Evolutionary conservation across 2,329 filamentous ascomycete species (phyloP).

Genomic region (Bretziella fagacearum): DNA sequence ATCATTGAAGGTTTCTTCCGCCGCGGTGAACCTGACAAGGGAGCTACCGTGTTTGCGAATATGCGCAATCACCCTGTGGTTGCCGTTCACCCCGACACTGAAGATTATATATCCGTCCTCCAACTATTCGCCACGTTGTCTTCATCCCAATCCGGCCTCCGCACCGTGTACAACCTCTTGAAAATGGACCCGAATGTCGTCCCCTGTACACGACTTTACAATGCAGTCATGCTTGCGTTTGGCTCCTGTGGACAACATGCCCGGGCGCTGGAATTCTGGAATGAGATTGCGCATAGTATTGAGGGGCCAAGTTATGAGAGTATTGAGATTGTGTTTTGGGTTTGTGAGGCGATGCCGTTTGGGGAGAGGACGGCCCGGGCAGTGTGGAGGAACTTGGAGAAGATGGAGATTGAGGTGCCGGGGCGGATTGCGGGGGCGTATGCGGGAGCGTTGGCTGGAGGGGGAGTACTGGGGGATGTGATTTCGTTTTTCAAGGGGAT

Average conservation of each 20-base stretch:
- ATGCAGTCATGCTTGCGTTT: constrained; percentile 77
- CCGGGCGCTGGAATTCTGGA: constrained; percentile 64
- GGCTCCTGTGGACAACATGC: constrained; percentile 47
- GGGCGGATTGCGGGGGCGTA: constrained; percentile 59
- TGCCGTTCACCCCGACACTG: constrained; percentile 46
- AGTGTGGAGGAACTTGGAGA: constrained; percentile 54
- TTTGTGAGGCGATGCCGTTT: constrained; percentile 47
- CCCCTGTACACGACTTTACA: constrained; percentile 58
- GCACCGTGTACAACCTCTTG: constrained; percentile 76
- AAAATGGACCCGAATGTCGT: constrained; percentile 79
- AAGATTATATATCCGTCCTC: constrained; percentile 65
- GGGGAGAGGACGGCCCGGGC: constrained; percentile 43
- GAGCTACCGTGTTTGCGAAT: constrained; percentile 70
- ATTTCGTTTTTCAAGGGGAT: constrained; percentile 49
- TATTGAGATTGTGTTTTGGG: constrained; percentile 63
- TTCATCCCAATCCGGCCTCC: constrained; percentile 41
- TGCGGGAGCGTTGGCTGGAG: constrained; percentile 55
- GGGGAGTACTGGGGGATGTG: constrained; percentile 52
- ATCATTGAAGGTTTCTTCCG: constrained; percentile 74
- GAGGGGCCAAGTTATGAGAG: constrained; percentile 76
- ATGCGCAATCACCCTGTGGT: constrained; percentile 65
- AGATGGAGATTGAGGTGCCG: constrained; percentile 65
- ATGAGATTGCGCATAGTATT: constrained; percentile 61
- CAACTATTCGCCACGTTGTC: constrained; percentile 47
- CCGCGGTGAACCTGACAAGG: constrained; percentile 67